phyloP scores from a whole-genome alignment of 2,329 filamentous ascomycete genomes.

The Dendryphion nanum region DNA sequence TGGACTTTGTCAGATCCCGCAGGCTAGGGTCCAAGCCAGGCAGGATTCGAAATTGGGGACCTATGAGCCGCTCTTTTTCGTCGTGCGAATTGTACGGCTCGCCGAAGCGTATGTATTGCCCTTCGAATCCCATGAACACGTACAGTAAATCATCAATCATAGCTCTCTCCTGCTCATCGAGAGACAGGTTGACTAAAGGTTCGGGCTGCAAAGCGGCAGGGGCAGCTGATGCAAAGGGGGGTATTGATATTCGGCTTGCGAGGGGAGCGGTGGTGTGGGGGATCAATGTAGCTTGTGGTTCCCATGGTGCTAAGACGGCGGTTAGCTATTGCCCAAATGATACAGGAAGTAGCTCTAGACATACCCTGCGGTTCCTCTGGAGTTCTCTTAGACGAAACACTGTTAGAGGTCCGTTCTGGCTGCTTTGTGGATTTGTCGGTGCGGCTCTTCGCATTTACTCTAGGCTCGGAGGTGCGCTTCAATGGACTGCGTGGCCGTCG shows the following conservation, averaged over 20 bases:
- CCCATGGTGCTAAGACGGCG: constrained; percentile 59
- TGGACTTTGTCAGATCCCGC: constrained; percentile 79
- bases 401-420: constrained; percentile 21
- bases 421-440: constrained; percentile 30
- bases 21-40: constrained; percentile 87
- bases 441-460: constrained; percentile 31
- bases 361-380: constrained; percentile 23
- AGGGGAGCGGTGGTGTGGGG: constrained; percentile 70
- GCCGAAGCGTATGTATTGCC: constrained; percentile 89
- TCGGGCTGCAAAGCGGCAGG: constrained; percentile 67
- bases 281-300: constrained; percentile 73
- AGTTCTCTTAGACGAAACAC: constrained; percentile 18
- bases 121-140: constrained; percentile 97
- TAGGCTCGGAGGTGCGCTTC: constrained; percentile 34
- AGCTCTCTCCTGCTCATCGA: constrained; percentile 80
- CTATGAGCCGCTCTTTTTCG: constrained; percentile 82
- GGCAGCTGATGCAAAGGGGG: constrained; percentile 63
- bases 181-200: constrained; percentile 66
- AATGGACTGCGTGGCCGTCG: constrained; percentile 36
- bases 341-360: constrained; percentile 1
- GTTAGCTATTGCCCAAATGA: constrained; percentile 2
- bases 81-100: constrained; percentile 78
- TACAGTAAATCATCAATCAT: constrained; percentile 90
- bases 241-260: constrained; percentile 64
- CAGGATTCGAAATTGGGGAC: constrained; percentile 76